A percentile compares a stretch with the other conserved stretches of the same genome.
Conservation (phyloP, 164 flowering plant species). For the Hamamelis virginiana region DNA sequence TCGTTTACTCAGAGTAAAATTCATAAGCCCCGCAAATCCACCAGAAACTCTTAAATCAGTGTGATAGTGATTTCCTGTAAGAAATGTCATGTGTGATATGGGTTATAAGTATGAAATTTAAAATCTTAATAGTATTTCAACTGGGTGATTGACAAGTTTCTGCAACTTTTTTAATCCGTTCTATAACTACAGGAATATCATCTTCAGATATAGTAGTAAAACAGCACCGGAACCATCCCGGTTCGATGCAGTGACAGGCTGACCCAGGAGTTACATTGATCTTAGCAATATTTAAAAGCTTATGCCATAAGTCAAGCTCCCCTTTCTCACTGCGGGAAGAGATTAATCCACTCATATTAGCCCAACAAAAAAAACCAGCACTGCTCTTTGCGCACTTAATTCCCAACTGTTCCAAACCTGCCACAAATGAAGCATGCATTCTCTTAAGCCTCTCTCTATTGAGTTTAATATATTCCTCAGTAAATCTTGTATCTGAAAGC, state of each 20-base stretch:
- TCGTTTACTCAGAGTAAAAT: background rate
- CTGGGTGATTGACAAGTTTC: conserved; percentile 19
- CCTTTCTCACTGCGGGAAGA: conserved; percentile 51
- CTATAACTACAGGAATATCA: conserved; percentile 53
- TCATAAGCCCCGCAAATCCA: background rate
- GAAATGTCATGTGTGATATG: background rate
- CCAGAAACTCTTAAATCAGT: background rate
- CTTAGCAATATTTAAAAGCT: conserved; percentile 47
- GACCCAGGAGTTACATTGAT: conserved; percentile 69
- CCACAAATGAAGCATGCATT: conserved; percentile 44
- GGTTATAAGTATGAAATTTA: background rate
- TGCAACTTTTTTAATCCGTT: conserved; percentile 37
- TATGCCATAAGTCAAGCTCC: conserved; percentile 60
- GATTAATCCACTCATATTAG: conserved; percentile 52
- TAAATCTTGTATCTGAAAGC: conserved; percentile 62
- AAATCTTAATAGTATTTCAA: background rate
- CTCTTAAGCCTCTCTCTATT: conserved; percentile 39
- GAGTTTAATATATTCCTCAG: conserved; percentile 37
- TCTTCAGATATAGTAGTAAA: conserved; percentile 47
- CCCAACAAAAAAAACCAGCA: conserved; percentile 74
- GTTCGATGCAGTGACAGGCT: conserved; percentile 74
- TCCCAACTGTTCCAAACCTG: conserved; percentile 46
- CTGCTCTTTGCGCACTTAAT: conserved; percentile 50
- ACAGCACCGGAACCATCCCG: conserved; percentile 81
- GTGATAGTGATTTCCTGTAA: background rate